These are phyloP conservation scores for Hypoxylon sp. DNA, from an alignment of 2,329 filamentous ascomycete species.

Conservation along the genomic window DNA sequence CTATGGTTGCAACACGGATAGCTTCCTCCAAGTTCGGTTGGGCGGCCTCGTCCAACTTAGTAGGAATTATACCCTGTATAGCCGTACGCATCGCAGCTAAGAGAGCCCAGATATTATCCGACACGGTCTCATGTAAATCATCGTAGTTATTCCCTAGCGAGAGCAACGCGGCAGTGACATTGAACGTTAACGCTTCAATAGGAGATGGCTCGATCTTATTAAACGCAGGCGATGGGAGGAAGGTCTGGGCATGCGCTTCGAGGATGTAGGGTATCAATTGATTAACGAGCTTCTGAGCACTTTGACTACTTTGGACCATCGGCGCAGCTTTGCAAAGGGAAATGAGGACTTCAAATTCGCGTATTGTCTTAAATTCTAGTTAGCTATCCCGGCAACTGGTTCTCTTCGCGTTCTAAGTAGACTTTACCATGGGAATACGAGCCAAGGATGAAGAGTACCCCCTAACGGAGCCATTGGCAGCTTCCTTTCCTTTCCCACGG, in stretches of 20 bases:
- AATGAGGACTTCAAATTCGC: conserved; percentile 92
- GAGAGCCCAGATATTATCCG: conserved; percentile 78
- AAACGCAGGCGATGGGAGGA: conserved; percentile 85
- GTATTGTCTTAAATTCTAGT: conserved; percentile 73
- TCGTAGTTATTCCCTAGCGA: conserved; percentile 81
- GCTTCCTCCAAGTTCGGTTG: conserved; percentile 76
- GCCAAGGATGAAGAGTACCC: conserved; percentile 62
- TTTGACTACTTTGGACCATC: conserved; percentile 76
- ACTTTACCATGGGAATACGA: conserved; percentile 72
- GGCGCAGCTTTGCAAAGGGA: conserved; percentile 93
- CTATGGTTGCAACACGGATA: conserved; percentile 79
- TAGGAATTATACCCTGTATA: conserved; percentile 69
- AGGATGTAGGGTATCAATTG: conserved; percentile 89
- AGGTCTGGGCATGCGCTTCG: conserved; percentile 84
- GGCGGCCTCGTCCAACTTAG: conserved; percentile 69
- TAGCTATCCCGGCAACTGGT: conserved; percentile 31
- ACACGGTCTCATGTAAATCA: conserved; percentile 75
- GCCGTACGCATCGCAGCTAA: conserved; percentile 78
- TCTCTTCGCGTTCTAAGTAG: conserved; percentile 14
- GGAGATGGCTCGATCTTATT: conserved; percentile 88
- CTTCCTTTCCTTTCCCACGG: conserved; percentile 61
- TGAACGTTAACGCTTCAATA: conserved; percentile 85
- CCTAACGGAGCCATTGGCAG: conserved; percentile 64
- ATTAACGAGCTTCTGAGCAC: conserved; percentile 82
- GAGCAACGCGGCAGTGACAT: conserved; percentile 86